phyloP scores from a whole-genome alignment of 1,139 yeast species.

The Torulaspora globosa region DNA sequence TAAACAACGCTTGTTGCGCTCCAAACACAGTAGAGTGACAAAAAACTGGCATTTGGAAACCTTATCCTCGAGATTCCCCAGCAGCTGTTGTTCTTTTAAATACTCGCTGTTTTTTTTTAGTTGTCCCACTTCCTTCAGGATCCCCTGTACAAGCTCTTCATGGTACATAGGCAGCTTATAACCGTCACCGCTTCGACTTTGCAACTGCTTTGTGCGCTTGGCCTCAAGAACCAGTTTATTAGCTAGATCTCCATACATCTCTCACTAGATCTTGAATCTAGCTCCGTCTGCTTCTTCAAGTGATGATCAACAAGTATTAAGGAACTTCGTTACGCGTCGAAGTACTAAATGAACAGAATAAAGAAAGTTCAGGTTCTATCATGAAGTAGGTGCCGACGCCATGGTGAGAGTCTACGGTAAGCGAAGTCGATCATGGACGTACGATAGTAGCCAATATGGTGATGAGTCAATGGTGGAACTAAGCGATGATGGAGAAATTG shows the following conservation, averaged over 20 bases:
- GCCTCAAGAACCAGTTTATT: slow-evolving; percentile 81
- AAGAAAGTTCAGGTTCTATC: neutral
- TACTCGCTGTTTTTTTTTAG: slow-evolving; percentile 46
- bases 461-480: slow-evolving; percentile 12
- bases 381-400: neutral
- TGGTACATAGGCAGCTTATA: slow-evolving; percentile 63
- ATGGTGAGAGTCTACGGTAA: slow-evolving; percentile 21
- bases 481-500: slow-evolving; percentile 15
- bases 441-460: slow-evolving; percentile 1
- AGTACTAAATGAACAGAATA: neutral
- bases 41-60: slow-evolving; percentile 67
- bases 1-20: slow-evolving; percentile 83
- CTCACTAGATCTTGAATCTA: neutral
- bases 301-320: neutral
- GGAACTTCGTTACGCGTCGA: slow-evolving; percentile 2
- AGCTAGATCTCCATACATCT: slow-evolving; percentile 87
- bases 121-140: slow-evolving; percentile 52
- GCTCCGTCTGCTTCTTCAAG: neutral
- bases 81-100: slow-evolving; percentile 32
- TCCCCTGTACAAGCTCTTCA: slow-evolving; percentile 65
- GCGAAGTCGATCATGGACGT: slow-evolving; percentile 11
- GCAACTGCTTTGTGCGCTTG: slow-evolving; percentile 64
- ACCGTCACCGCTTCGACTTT: slow-evolving; percentile 20
- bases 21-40: slow-evolving; percentile 76
- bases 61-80: slow-evolving; percentile 40